Percentiles rank a stretch among this genome's conserved stretches.
Conservation (phyloP, 2,329 filamentous ascomycete genomes). For the Hymenoscyphus salicellus region DNA sequence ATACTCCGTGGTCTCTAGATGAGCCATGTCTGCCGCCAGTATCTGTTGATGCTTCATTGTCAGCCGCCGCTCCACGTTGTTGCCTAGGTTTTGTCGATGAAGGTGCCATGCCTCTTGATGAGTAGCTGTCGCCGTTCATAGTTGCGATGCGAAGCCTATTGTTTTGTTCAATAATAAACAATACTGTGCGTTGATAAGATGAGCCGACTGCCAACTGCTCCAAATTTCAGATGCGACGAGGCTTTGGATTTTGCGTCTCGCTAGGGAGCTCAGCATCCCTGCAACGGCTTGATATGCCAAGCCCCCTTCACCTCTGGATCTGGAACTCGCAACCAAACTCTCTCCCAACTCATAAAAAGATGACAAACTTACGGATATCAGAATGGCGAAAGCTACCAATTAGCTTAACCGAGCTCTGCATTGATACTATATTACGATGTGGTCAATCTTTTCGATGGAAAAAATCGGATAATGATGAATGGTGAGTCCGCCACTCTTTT, state of each 20-base stretch:
- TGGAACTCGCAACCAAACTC: not conserved
- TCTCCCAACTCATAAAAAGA: slow-evolving; percentile 8
- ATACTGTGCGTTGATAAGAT: slow-evolving; percentile 9
- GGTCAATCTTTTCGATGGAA: slow-evolving; percentile 97
- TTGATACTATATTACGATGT: slow-evolving; percentile 90
- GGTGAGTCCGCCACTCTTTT: slow-evolving; percentile 48
- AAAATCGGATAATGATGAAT: slow-evolving; percentile 77
- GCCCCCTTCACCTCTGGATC: not conserved
- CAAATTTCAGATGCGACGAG: slow-evolving; percentile 12
- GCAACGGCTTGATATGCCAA: no score
- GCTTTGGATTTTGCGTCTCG: slow-evolving; percentile 12
- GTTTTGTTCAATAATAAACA: not conserved
- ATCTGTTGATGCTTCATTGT: slow-evolving; percentile 42
- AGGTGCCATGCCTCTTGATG: slow-evolving; percentile 62
- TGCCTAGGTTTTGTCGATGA: slow-evolving; percentile 30
- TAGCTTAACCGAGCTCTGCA: slow-evolving; percentile 79
- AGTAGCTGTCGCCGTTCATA: slow-evolving; percentile 87
- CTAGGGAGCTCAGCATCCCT: not conserved
- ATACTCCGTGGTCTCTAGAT: slow-evolving; percentile 53
- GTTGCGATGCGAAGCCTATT: slow-evolving; percentile 32
- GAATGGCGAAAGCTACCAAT: slow-evolving; percentile 88
- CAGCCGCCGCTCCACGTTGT: slow-evolving; percentile 35
- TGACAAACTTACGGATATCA: slow-evolving; percentile 47
- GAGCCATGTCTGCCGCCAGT: slow-evolving; percentile 44
- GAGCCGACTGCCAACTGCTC: not conserved